phyloP scores from a whole-genome alignment of 352 stramenopile species.

The Globisporangium okanoganense region DNA sequence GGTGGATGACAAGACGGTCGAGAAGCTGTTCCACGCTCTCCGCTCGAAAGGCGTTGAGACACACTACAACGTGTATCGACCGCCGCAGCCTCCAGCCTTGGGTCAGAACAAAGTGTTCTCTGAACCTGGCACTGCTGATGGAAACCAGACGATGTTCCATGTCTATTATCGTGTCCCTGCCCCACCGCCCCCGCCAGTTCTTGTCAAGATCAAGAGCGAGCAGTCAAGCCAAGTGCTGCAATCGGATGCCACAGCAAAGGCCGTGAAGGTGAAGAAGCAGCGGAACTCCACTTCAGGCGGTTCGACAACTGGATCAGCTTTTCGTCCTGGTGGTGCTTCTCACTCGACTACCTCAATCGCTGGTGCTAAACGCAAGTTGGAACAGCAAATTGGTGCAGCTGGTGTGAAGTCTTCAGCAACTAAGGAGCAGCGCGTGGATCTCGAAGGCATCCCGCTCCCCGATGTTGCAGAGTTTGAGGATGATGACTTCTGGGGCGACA shows the following conservation, averaged over 20 bases:
- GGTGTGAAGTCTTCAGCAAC: slow-evolving; percentile 16
- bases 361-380: slow-evolving; percentile 68
- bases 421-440: slow-evolving; percentile 76
- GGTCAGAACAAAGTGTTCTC: slow-evolving; percentile 15
- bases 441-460: slow-evolving; percentile 70
- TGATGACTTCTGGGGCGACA: slow-evolving; percentile 85
- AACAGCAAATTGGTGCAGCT: slow-evolving; percentile 27
- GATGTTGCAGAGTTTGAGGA: slow-evolving; percentile 76
- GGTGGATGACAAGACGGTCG: slow-evolving; percentile 26
- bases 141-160: slow-evolving; percentile 48
- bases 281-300: slow-evolving; percentile 18
- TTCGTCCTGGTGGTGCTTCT: slow-evolving; percentile 10
- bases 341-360: slow-evolving; percentile 8
- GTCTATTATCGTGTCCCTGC: slow-evolving; percentile 69
- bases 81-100: slow-evolving; percentile 29
- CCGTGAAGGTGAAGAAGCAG: slow-evolving; percentile 64
- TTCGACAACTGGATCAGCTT: slow-evolving; percentile 10
- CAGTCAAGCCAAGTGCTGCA: slow-evolving; percentile 15
- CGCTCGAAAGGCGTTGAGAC: slow-evolving; percentile 56
- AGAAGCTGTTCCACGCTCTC: slow-evolving; percentile 42
- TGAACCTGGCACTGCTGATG: slow-evolving; percentile 22
- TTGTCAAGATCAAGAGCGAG: slow-evolving; percentile 33
- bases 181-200: slow-evolving; percentile 25
- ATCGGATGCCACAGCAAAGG: slow-evolving; percentile 25
- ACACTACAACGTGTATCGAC: slow-evolving; percentile 49